Base-by-base conservation (phyloP, 306 rosid genomes). In the Prunus campanulata region DNA sequence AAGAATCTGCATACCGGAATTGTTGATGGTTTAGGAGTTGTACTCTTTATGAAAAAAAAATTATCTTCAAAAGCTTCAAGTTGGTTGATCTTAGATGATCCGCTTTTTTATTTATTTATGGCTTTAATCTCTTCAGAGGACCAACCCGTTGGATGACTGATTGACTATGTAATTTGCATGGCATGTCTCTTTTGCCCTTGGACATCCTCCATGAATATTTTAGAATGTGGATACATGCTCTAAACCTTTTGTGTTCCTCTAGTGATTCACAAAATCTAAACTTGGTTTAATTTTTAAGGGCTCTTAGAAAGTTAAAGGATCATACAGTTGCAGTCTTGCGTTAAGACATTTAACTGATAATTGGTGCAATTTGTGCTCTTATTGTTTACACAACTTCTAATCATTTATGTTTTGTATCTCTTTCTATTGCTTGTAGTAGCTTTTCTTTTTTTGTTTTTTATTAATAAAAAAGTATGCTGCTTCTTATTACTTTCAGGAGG, bases 401-500 rank as follows among this genome's bases (percentile, higher is more conserved):
- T 48, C 4, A 9, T 35, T 35, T 44, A 0, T 56, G 5, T 8
- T 8, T 22, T 35, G 5, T 12, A 55, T 57, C 32, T 44, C 35
- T 11, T 67, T 56, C 35, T 8, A 7, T 42, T 72, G 20, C 9
- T n/a, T 19, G 61, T 9, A 2, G 2, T 6, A n/a, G 49, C n/a
- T 56, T 59, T 32, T 11, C 44, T 15, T 32, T 11, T 15, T 2
- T 30, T 3, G 2, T 5, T 7, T 18, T 24, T 19, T 12, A 48
- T 29, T 29, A 7, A 12, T n/a, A 29, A 15, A 6, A 3, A 6
- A 3, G 18, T 70, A 51, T 27, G 2, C 61, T 25, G 27, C 66
- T 24, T 62, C 56, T 69, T 42, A 74, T 73, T 78, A 73, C 54
- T 72, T 74, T 77, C 83, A 91, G 98, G 87, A 82, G 64, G 90